Base-by-base conservation (phyloP, 176 grass and related monocot genomes). In the Oryza officinalis region DNA sequence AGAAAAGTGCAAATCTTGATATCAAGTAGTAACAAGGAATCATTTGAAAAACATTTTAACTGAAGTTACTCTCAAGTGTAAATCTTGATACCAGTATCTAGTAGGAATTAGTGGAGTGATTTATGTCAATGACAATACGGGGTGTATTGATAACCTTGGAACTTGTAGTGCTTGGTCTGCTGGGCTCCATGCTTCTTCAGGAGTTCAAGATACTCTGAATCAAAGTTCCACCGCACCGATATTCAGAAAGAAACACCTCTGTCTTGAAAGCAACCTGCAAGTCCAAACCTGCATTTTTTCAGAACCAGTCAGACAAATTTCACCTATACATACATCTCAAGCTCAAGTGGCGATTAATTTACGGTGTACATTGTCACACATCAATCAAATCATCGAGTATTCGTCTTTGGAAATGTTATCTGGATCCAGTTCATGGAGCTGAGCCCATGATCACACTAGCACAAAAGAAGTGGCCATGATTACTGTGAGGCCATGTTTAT, bases 211-310 rank as follows among this genome's bases (percentile, higher is more conserved):
- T 86, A 63, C 74, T 67, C 57, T 22, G 68, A 60, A 60, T 67
- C 80, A 47, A 59, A 35, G 54, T 80, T 27, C 27, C 46, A 67
- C 35, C 18, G 63, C 88, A 79, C 84, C 37, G 46, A 74, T 88
- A 82, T 88, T 78, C 50, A 78, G 87, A 89, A 81, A 84, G 66
- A 85, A 86, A 20, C 18, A 74, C 80, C 69, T 89, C 74, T 75
- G 89, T 86, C 90, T 83, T 90, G 81, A 92, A 90, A 64, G 81
- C 75, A 67, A 75, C 87, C 78, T 94, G 79, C 82, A 86, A 31
- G 44, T 67, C 32, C 88, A 37, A 81, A 66, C 31, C 72, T 77
- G 22, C 11, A 14, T 33, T 65, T 45, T 43, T 23, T 80, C 41
- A 76, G 76, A 45, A 87, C 41, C 50, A 22, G 65, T 52, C 70